Evolutionary conservation across 495 filamentous ascomycete species (phyloP).

Genomic region (Pyrenula aspistea): DNA sequence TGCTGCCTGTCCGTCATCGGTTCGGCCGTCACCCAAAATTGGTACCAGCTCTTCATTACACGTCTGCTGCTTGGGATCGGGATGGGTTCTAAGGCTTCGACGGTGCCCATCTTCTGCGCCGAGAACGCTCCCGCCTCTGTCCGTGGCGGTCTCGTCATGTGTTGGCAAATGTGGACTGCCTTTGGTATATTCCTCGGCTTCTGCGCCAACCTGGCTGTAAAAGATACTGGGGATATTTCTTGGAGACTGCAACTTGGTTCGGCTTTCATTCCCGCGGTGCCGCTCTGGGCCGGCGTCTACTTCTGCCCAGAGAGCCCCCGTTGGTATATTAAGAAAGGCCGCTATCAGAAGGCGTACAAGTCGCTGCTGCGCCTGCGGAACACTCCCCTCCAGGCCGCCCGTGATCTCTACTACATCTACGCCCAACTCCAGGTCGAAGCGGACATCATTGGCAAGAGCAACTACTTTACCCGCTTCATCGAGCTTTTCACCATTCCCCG

Average conservation of each 20-base stretch:
- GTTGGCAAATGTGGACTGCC: slow-evolving; percentile 47
- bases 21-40: slow-evolving; percentile 40
- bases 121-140: slow-evolving; percentile 49
- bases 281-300: slow-evolving; percentile 47
- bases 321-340: slow-evolving; percentile 52
- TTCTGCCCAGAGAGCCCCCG: slow-evolving; percentile 61
- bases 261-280: slow-evolving; percentile 60
- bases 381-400: slow-evolving; percentile 45
- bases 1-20: slow-evolving; percentile 47
- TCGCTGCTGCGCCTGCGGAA: slow-evolving; percentile 50
- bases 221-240: slow-evolving; percentile 37
- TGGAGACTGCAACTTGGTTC: slow-evolving; percentile 56
- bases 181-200: slow-evolving; percentile 53
- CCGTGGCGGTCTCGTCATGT: slow-evolving; percentile 53
- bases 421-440: slow-evolving; percentile 44
- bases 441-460: slow-evolving; percentile 29
- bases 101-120: slow-evolving; percentile 51
- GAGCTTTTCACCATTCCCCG: slow-evolving; percentile 61
- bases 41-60: slow-evolving; percentile 43
- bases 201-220: slow-evolving; percentile 47
- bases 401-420: slow-evolving; percentile 57
- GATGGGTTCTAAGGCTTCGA: slow-evolving; percentile 53
- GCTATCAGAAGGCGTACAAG: slow-evolving; percentile 42
- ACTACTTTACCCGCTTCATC: slow-evolving; percentile 43
- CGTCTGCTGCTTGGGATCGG: slow-evolving; percentile 52